These are phyloP conservation scores for Priceomyces medius DNA, from an alignment of 805 yeast genomes.

Conservation along the genomic window DNA sequence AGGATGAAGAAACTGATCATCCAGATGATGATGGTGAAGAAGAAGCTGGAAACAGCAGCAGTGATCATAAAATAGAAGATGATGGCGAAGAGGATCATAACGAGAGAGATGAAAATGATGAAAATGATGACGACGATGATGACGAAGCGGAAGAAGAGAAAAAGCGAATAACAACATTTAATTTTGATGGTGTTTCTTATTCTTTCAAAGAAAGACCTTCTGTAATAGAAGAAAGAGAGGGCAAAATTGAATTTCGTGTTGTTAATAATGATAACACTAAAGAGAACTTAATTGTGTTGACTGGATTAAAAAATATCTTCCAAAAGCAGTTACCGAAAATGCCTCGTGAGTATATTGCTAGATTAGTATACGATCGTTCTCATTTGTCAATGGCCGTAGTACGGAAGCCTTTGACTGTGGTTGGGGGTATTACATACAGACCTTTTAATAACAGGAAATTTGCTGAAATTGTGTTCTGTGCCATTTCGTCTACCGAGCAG, in stretches of 20 bases:
- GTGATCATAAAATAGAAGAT: conserved; percentile 11
- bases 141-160: conserved; percentile 44
- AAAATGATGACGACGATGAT: conserved; percentile 45
- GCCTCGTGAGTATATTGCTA: conserved; percentile 96
- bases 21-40: conserved; percentile 17
- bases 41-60: conserved; percentile 20
- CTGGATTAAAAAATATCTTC: conserved; percentile 93
- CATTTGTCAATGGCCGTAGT: conserved; percentile 97
- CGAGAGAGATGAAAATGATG: conserved; percentile 28
- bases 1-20: conserved; percentile 28
- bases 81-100: conserved; percentile 22
- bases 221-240: conserved; percentile 89
- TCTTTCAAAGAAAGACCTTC: conserved; percentile 91
- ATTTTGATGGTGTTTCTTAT: conserved; percentile 75
- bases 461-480: conserved; percentile 98
- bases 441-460: conserved; percentile 89
- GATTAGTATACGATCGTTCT: conserved; percentile 90
- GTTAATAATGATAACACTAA: conserved; percentile 90
- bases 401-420: conserved; percentile 88
- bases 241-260: conserved; percentile 90
- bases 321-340: conserved; percentile 97
- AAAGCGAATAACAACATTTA: conserved; percentile 48
- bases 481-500: conserved; percentile 95
- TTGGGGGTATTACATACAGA: conserved; percentile 95
- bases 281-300: conserved; percentile 86